phyloP scores from a whole-genome alignment of 257 asterid genomes.

The Salvia miltiorrhiza region DNA sequence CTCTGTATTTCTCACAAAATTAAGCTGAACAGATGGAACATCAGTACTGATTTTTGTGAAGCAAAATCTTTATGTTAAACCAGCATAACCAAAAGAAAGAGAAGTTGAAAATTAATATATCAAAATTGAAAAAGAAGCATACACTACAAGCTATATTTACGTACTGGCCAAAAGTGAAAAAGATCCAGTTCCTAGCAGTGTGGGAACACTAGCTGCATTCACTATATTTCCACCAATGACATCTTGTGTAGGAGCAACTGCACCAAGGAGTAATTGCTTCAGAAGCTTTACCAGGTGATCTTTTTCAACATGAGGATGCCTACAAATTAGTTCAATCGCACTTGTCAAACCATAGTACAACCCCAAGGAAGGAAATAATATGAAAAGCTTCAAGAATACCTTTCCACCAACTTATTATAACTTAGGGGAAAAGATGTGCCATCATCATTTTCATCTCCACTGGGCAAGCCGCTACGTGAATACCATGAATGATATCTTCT shows the following conservation, averaged over 20 bases:
- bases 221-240: conserved; percentile 42
- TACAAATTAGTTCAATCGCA: conserved; percentile 25
- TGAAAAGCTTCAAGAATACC: conserved; percentile 41
- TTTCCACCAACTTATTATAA: conserved; percentile 73
- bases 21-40: conserved; percentile 1
- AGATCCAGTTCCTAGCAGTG: conserved; percentile 82
- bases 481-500: conserved; percentile 98
- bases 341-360: conserved; percentile 19
- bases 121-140: conserved; percentile 1
- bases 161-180: conserved; percentile 78
- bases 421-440: conserved; percentile 86
- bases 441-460: conserved; percentile 87
- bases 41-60: conserved; percentile 5
- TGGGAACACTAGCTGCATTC: conserved; percentile 88
- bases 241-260: conserved; percentile 52
- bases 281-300: conserved; percentile 96
- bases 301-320: conserved; percentile 82
- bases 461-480: conserved; percentile 70
- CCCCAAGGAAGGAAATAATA: conserved; percentile 15
- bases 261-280: conserved; percentile 67
- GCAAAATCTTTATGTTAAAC: neutral
- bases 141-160: conserved; percentile 30
- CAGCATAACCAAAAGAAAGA: conserved; percentile 8
- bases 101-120: neutral
- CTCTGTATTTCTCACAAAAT: conserved; percentile 6